A percentile compares a stretch with the other conserved stretches of the same genome.
These are phyloP conservation scores for Puccinia brachypodii DNA, from an alignment of 1,284 basidiomycete species.

Conservation along the genomic window DNA sequence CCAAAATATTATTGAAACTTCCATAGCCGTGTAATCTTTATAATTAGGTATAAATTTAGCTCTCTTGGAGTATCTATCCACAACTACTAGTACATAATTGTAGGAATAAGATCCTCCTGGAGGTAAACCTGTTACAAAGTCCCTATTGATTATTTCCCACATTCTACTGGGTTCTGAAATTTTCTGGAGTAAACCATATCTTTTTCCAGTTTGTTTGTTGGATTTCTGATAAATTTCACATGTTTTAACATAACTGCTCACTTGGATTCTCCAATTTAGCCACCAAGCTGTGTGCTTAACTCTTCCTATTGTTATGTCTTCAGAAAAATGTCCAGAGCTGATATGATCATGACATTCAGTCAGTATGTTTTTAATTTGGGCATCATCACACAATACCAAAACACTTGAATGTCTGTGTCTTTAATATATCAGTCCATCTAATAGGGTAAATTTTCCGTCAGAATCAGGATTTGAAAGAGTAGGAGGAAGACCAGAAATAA, in stretches of 20 bases:
- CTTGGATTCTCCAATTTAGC: not conserved
- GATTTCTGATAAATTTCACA: slow-evolving; percentile 4
- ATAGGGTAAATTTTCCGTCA: not conserved
- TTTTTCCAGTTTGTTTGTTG: not conserved
- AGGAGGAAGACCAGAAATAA: not conserved
- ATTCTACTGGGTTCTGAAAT: not conserved
- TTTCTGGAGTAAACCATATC: not conserved
- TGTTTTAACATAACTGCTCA: not conserved
- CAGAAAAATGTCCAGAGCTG: not conserved
- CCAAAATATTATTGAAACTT: not conserved
- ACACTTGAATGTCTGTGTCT: slow-evolving; percentile 1
- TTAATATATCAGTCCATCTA: slow-evolving; percentile 1
- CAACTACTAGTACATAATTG: not conserved
- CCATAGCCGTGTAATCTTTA: slow-evolving; percentile 11
- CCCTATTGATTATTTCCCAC: slow-evolving; percentile 16
- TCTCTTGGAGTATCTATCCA: slow-evolving; percentile 32
- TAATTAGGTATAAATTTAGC: not conserved
- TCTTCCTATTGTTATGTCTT: not conserved
- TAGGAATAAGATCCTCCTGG: not conserved
- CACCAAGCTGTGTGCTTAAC: not conserved
- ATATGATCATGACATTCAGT: slow-evolving; percentile 5
- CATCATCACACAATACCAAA: not conserved
- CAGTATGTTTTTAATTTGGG: not conserved
- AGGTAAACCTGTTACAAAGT: slow-evolving; percentile 16
- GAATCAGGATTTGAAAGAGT: too few relatives aligned